These are phyloP conservation scores for Glycine tomentella DNA, from an alignment of 306 rosid genomes.

Conservation along the genomic window DNA sequence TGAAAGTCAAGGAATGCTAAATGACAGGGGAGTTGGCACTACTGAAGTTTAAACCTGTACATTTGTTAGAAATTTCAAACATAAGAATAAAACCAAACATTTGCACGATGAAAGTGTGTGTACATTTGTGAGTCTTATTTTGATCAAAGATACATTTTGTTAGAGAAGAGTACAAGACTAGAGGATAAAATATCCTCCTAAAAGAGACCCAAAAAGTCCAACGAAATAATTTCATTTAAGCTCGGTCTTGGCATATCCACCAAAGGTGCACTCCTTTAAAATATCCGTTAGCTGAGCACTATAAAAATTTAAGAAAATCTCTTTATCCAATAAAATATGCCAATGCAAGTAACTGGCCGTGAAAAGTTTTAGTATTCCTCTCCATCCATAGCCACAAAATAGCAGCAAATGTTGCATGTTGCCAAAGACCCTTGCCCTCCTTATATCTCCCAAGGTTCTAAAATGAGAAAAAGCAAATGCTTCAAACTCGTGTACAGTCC, in stretches of 20 bases:
- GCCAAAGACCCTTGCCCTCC: slow-evolving; percentile 2
- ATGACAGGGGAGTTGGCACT: neutral
- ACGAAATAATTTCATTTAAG: neutral
- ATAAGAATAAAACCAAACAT: slow-evolving; percentile 5
- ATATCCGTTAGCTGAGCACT: slow-evolving; percentile 6
- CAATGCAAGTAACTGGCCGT: slow-evolving; percentile 4
- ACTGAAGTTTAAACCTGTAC: neutral
- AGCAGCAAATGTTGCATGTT: slow-evolving; percentile 13
- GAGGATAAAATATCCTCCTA: no score
- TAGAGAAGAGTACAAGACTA: neutral
- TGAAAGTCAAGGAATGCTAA: neutral
- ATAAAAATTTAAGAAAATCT: neutral
- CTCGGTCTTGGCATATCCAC: neutral
- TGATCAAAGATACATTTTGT: neutral
- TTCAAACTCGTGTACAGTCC: neutral
- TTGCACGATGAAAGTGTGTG: neutral
- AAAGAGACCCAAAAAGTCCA: neutral
- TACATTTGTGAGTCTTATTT: neutral
- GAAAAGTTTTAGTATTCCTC: slow-evolving; percentile 13
- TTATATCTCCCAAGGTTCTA: slow-evolving; percentile 14
- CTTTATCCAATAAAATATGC: slow-evolving; percentile 11
- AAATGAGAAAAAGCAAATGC: no score
- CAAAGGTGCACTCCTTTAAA: neutral
- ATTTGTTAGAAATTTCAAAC: neutral
- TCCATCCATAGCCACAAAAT: neutral